Evolutionary conservation across 345 rosid genomes (phyloP).

Genomic region (Eutrema japonicum): DNA sequence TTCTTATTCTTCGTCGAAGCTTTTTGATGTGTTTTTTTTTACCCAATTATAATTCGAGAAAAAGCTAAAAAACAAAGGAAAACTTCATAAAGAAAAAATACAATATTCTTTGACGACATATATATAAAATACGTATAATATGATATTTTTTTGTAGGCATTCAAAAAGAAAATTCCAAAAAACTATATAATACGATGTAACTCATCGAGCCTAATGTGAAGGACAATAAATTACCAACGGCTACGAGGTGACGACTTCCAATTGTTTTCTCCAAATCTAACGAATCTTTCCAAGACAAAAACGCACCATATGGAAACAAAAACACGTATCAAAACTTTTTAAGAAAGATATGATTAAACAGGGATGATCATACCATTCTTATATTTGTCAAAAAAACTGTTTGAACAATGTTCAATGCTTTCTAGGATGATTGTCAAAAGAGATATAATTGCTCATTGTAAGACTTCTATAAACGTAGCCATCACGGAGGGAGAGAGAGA

Average conservation of each 20-base stretch:
- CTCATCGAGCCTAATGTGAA: conserved; percentile 27
- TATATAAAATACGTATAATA: neutral
- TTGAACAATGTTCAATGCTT: conserved; percentile 11
- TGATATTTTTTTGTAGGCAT: conserved; percentile 18
- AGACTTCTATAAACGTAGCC: conserved; percentile 33
- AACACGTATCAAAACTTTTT: conserved; percentile 6
- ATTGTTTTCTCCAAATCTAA: neutral
- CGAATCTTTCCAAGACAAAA: conserved; percentile 18
- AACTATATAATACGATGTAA: conserved; percentile 12
- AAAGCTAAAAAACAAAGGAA: conserved; percentile 31
- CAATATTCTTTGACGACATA: neutral
- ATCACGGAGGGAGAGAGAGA: conserved; percentile 32
- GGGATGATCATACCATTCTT: conserved; percentile 32
- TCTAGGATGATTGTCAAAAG: conserved; percentile 30
- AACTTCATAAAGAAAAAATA: neutral
- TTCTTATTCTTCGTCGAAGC: conserved; percentile 38
- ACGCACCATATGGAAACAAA: neutral
- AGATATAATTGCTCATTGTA: conserved; percentile 37
- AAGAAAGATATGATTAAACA: conserved; percentile 30
- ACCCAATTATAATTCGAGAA: conserved; percentile 24
- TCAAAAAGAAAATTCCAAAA: conserved; percentile 21
- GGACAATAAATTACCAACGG: neutral
- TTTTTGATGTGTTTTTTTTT: conserved; percentile 33
- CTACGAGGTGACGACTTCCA: conserved; percentile 17
- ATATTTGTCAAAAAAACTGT: conserved; percentile 18